Base-by-base conservation (phyloP, 2,329 filamentous ascomycete species). In the Orbilia javanica region DNA sequence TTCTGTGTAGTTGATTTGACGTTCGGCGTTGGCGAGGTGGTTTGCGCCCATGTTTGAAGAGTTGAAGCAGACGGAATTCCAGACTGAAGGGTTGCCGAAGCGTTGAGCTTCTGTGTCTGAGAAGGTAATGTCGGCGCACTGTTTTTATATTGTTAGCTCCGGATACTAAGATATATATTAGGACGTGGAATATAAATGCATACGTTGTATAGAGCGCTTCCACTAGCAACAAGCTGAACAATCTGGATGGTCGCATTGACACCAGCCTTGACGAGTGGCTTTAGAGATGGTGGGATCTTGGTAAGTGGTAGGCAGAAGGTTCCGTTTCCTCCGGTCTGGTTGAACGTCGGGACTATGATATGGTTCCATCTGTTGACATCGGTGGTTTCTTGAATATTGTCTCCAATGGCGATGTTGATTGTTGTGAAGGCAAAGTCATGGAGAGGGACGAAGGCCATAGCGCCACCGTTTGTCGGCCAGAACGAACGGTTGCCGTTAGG, bases 201-300 rank as follows among this genome's bases (percentile, higher is more conserved):
- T 82, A 87, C 86, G 81, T 87, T 87, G 71, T 86, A 87, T 22
- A 87, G 79, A 7, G 84, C 83, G 64, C 82, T 84, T 0, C 86
- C 86, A 0, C 81, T 82, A 22, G 83, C 81, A 0, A 82, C 81
- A 44, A 86, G 81, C 77, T 86, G 86, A 39, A 87, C 84, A 36
- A 87, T 83, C 81, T 87, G 86, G 27, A 87, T 80, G 44, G 81
- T 84, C 0, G 84, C 86, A 67, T 85, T 84, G 36, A 82, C 79
- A 0, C 86, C 86, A 18, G 85, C 84, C 44, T 79, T 74, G 18
- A 83, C 76, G 22, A 75, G 62, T 5, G 69, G 78, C 6, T 72
- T 75, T 3, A 83, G 79, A 60, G 65, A 82, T 60, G 10, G 82
- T 75, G 83, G 83, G 1, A 84, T 79, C 4, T 53, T 60, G 10